These are phyloP conservation scores for Cupressus sempervirens DNA, from an alignment of 75 land plant species.

Conservation along the genomic window DNA sequence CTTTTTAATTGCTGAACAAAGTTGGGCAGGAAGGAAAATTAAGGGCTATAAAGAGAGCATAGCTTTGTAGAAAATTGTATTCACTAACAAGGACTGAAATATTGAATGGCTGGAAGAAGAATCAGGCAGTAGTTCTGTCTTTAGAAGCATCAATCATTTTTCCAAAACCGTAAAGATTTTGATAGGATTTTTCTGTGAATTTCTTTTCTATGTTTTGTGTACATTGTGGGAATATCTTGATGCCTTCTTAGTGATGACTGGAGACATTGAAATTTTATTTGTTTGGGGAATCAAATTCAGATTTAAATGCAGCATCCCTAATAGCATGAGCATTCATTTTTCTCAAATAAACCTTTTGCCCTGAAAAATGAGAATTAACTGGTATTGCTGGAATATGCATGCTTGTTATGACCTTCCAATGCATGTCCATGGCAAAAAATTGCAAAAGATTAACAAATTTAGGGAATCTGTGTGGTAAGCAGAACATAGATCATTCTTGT, in stretches of 20 bases:
- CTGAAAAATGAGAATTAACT: slow-evolving; percentile 4
- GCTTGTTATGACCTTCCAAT: slow-evolving; percentile 19
- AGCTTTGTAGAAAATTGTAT: too few species aligned
- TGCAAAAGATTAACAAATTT: slow-evolving; percentile 13
- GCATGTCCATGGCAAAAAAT: slow-evolving; percentile 15
- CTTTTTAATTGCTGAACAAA: too few species aligned
- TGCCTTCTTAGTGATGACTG: slow-evolving; percentile 27
- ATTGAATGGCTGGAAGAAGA: too few species aligned
- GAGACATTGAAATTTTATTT: too few species aligned
- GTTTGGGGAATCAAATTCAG: too few species aligned
- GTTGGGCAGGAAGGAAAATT: too few species aligned
- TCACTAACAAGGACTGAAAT: too few species aligned
- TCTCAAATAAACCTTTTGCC: slow-evolving; percentile 28
- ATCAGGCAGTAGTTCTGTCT: too few species aligned
- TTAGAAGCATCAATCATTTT: too few species aligned
- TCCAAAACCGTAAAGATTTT: slow-evolving; percentile 11
- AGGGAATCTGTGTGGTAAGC: slow-evolving; percentile 3
- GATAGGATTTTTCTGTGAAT: slow-evolving; percentile 18
- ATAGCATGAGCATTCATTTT: slow-evolving; percentile 35
- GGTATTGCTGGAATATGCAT: slow-evolving; percentile 19
- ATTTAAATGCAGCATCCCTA: too few species aligned
- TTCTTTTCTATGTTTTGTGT: slow-evolving; percentile 24
- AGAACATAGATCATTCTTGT: slow-evolving; percentile 13
- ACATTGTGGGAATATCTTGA: slow-evolving; percentile 20
- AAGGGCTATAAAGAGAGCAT: too few species aligned